Evolutionary conservation across 169 alveolate genomes (phyloP).

Genomic region (Besnoitia besnoiti): DNA sequence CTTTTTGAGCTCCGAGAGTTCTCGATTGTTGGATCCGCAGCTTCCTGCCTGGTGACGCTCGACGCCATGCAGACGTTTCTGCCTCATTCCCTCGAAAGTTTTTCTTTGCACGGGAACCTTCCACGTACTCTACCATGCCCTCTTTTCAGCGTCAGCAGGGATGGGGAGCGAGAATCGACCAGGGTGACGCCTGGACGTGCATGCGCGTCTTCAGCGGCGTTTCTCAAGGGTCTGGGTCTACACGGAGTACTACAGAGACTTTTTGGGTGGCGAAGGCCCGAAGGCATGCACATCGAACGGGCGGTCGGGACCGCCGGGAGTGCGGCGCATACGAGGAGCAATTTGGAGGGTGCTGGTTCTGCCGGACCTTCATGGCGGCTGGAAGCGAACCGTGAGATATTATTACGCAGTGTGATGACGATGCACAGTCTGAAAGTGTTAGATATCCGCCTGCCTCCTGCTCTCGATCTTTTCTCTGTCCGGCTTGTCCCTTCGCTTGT

Average conservation of each 20-base stretch:
- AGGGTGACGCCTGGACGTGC: neutral
- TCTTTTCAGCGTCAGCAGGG: neutral
- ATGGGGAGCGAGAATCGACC: neutral
- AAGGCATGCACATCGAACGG: neutral
- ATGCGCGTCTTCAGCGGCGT: neutral
- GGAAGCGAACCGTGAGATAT: neutral
- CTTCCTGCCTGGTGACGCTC: neutral
- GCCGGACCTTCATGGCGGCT: neutral
- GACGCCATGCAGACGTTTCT: neutral
- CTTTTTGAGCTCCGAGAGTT: neutral
- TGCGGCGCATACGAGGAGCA: neutral
- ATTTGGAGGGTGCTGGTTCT: neutral
- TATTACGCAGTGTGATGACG: slow-evolving; percentile 14
- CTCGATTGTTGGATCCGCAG: neutral
- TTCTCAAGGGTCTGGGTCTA: neutral
- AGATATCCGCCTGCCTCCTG: slow-evolving; percentile 14
- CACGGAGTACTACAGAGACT: neutral
- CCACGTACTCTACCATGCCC: neutral
- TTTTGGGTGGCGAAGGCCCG: neutral
- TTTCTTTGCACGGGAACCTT: neutral
- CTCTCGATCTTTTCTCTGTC: neutral
- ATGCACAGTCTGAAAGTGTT: slow-evolving; percentile 13
- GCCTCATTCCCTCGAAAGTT: neutral
- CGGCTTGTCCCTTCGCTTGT: slow-evolving; percentile 9
- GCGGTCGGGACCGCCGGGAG: neutral